phyloP scores from a whole-genome alignment of 306 rosid species.

The Echinosophora koreensis region DNA sequence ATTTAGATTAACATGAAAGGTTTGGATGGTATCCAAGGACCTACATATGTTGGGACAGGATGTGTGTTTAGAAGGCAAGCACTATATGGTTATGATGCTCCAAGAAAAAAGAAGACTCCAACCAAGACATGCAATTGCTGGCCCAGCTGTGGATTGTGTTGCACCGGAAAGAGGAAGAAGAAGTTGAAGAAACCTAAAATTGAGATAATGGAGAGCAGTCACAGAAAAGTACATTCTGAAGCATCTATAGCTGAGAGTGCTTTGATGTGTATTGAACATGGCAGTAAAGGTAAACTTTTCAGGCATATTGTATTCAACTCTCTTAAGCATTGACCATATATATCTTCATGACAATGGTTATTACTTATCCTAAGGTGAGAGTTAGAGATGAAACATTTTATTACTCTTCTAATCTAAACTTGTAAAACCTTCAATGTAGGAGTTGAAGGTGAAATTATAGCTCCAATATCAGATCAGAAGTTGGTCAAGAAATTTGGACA shows the following conservation, averaged over 20 bases:
- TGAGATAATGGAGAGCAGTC: constrained; percentile 35
- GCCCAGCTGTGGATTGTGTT: constrained; percentile 48
- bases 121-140: constrained; percentile 61
- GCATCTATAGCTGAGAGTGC: constrained; percentile 36
- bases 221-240: constrained; percentile 31
- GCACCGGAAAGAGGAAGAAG: constrained; percentile 44
- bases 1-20: constrained; percentile 68
- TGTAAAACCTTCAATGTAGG: constrained; percentile 40
- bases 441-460: constrained; percentile 35
- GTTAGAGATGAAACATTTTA: too few relatives aligned
- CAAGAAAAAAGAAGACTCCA: constrained; percentile 54
- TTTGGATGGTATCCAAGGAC: constrained; percentile 74
- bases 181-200: constrained; percentile 47
- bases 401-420: neutral
- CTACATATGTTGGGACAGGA: constrained; percentile 66
- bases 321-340: neutral
- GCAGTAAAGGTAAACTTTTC: constrained; percentile 46
- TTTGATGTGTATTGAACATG: constrained; percentile 46
- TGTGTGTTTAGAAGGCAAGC: constrained; percentile 69
- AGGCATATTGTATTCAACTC: neutral
- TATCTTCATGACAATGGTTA: neutral
- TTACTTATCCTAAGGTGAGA: too few relatives aligned
- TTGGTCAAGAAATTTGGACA: constrained; percentile 63
- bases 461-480: constrained; percentile 33
- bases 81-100: constrained; percentile 65